These are phyloP conservation scores for Gonium pectorale DNA, from an alignment of 139 green algal species.

Conservation along the genomic window DNA sequence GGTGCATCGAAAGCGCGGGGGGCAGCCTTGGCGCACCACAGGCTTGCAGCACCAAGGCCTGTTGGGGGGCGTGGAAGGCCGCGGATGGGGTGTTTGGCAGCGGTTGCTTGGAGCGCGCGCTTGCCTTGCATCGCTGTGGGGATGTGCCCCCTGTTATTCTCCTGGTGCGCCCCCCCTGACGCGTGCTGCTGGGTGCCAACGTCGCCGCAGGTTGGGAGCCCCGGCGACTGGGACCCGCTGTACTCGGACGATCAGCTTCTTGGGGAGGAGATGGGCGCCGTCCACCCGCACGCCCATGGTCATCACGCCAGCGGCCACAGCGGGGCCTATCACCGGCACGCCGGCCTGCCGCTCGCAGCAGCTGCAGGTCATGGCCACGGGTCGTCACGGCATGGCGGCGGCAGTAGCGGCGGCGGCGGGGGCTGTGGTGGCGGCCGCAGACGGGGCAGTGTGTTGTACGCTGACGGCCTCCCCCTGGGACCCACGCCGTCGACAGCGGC, in stretches of 20 bases:
- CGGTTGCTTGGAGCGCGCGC: too few relatives aligned
- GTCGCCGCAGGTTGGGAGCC: conserved; percentile 41
- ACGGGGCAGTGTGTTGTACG: neutral
- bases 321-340: neutral
- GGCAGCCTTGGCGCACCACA: too few relatives aligned
- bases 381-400: too few relatives aligned
- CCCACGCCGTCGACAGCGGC: too few relatives aligned
- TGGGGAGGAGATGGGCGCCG: neutral
- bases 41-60: too few relatives aligned
- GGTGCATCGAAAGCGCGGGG: neutral
- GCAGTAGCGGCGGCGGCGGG: neutral
- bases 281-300: neutral
- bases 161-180: too few relatives aligned
- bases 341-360: neutral
- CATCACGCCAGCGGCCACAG: neutral
- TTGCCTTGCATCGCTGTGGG: too few relatives aligned
- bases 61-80: too few relatives aligned
- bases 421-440: neutral
- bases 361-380: too few relatives aligned
- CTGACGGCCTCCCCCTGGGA: neutral
- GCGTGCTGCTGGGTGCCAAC: neutral
- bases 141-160: too few relatives aligned
- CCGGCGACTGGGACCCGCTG: conserved; percentile 69
- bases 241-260: conserved; percentile 36
- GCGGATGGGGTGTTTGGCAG: too few relatives aligned